Conservation (phyloP, 257 asterid species). For the Ehretia macrophylla region DNA sequence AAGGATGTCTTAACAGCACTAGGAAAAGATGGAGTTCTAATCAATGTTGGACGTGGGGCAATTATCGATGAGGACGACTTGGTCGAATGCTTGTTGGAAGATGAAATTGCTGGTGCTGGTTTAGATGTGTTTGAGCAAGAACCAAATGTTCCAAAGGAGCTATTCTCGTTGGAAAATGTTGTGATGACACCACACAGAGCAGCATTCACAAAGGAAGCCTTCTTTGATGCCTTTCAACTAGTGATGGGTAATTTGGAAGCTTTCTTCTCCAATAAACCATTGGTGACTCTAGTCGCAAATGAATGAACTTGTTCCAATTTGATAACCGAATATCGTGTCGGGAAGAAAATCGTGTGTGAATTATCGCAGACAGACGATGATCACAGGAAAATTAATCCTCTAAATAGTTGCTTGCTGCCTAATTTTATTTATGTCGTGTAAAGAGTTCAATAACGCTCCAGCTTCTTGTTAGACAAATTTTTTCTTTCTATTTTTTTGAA, state of each 20-base stretch:
- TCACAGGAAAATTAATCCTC: too few species aligned
- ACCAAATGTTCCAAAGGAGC: conserved; percentile 32
- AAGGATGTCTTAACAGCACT: conserved; percentile 28
- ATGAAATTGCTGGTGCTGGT: conserved; percentile 56
- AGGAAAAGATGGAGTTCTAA: conserved; percentile 30
- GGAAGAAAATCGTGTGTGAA: too few species aligned
- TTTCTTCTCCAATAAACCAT: conserved; percentile 54
- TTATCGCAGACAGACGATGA: too few species aligned
- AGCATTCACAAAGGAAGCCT: conserved; percentile 38
- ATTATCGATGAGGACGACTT: conserved; percentile 49
- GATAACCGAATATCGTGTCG: too few species aligned
- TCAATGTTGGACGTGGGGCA: conserved; percentile 30
- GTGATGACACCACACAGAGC: conserved; percentile 25
- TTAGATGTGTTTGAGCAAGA: conserved; percentile 69
- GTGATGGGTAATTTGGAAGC: conserved; percentile 39
- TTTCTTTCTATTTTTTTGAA: too few species aligned
- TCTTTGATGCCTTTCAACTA: conserved; percentile 25
- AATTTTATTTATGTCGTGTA: too few species aligned
- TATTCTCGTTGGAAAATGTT: too few species aligned
- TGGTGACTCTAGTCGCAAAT: conserved; percentile 8
- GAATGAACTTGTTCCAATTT: too few species aligned
- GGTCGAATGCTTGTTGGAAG: conserved; percentile 36
- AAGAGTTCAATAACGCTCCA: too few species aligned
- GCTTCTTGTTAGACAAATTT: too few species aligned
- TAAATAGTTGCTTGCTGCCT: too few species aligned